Evolutionary conservation across 371 early-diverging fungal species (phyloP).

Genomic region (Actinomortierella wolfii): DNA sequence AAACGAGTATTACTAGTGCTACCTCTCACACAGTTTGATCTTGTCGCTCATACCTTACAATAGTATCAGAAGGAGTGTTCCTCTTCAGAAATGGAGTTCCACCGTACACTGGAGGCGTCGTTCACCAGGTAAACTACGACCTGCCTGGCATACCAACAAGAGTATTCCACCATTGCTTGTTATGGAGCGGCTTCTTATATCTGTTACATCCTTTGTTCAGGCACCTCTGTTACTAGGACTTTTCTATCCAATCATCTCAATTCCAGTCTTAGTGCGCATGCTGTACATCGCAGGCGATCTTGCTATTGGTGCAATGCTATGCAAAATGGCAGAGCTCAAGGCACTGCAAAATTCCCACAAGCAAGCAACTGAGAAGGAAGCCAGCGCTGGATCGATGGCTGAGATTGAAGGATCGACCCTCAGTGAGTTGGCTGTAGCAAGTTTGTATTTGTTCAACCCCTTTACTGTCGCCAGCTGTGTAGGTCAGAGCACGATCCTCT

Average conservation of each 20-base stretch:
- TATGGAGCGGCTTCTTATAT: not conserved
- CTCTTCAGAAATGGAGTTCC: constrained; percentile 75
- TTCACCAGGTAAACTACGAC: constrained; percentile 72
- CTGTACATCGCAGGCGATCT: constrained; percentile 70
- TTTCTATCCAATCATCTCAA: constrained; percentile 60
- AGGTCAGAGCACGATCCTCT: constrained; percentile 73
- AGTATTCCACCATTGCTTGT: not conserved
- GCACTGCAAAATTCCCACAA: constrained; percentile 19
- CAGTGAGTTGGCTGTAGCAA: constrained; percentile 20
- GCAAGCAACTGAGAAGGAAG: constrained; percentile 12
- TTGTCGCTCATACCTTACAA: not conserved
- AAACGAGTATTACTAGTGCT: too few species aligned
- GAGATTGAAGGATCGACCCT: constrained; percentile 25
- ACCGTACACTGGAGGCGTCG: constrained; percentile 89
- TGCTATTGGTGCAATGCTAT: constrained; percentile 61
- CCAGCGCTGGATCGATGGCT: constrained; percentile 13
- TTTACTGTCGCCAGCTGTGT: constrained; percentile 76
- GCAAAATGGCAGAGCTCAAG: constrained; percentile 54
- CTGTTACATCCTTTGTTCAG: constrained; percentile 32
- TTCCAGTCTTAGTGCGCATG: constrained; percentile 59
- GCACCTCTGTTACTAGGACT: constrained; percentile 78
- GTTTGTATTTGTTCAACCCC: constrained; percentile 83
- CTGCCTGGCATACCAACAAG: not conserved
- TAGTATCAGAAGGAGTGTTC: constrained; percentile 89
- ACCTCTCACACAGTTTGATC: not conserved